Evolutionary conservation across 2,329 filamentous ascomycete species (phyloP), one percentile per base, ranked within the genome.

Genomic region (Corynespora cassiicola): DNA sequence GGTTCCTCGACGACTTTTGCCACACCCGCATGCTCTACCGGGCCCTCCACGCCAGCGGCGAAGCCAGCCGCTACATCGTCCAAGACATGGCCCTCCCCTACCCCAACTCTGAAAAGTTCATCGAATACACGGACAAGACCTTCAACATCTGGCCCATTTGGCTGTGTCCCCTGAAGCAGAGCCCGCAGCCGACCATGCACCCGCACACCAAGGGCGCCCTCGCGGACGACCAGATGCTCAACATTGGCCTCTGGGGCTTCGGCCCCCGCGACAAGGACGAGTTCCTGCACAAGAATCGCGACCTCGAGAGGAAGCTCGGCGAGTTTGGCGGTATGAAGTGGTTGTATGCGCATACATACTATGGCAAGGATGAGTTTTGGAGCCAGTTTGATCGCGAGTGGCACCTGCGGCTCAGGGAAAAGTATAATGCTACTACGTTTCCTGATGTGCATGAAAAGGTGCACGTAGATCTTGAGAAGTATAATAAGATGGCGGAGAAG

Each of bases 211-310:
- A 59, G 26, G 57, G 56, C 15, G 40, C 52, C 12, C 31, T 61
- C 8, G 48, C 55, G 19, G 51, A 50, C 11, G 58, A 62, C 10
- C 57, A 65, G 59, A 71, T 79, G 52, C 68, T 81, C 31, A 83
- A 82, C 48, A 71, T 83, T 25, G 79, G 80, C 18, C 78, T 95
- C 14, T 95, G 89, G 89, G 89, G 88, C 82, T 84, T 69, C 82
- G 86, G 16, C 77, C 85, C 23, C 47, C 72, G 6, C 72, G 52
- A 66, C 11, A 51, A 52, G 6, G 42, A 54, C 5, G 49, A 54
- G 7, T 80, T 79, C 33, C 69, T 86, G 7, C 52, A 56, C 1
- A 69, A 74, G 32, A 88, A 88, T 60, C 75, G 81, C 1, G 73
- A 72, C 1, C 70, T 88, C 1, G 85, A 88, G 65, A 66, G 71